A percentile compares a stretch with the other conserved stretches of the same genome.
These are phyloP conservation scores for Lophiostoma macrostomum DNA, from an alignment of 495 filamentous ascomycete species.

Conservation along the genomic window DNA sequence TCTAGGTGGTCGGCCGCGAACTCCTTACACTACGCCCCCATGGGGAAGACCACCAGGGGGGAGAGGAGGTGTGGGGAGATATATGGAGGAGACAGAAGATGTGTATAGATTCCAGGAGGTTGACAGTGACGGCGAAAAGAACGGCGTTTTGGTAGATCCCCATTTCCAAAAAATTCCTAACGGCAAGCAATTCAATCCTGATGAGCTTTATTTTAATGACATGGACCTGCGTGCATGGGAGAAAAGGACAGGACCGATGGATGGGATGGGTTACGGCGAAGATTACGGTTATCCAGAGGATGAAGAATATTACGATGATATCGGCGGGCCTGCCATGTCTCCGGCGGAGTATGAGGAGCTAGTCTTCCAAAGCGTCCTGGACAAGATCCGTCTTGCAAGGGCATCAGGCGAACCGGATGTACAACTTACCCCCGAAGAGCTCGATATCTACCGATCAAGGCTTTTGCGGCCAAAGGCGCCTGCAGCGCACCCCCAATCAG, in stretches of 20 bases:
- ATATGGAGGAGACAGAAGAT: constrained; percentile 50
- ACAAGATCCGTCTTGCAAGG: constrained; percentile 31
- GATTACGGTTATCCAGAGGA: constrained; percentile 30
- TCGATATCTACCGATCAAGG: constrained; percentile 23
- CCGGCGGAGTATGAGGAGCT: constrained; percentile 22
- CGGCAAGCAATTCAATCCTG: constrained; percentile 25
- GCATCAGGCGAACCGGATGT: constrained; percentile 28
- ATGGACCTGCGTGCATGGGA: constrained; percentile 36
- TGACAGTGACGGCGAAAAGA: constrained; percentile 30
- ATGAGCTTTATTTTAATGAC: constrained; percentile 35
- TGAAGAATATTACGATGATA: constrained; percentile 27
- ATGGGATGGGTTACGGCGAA: constrained; percentile 28
- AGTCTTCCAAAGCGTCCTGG: constrained; percentile 26
- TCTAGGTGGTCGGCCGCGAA: constrained; percentile 99
- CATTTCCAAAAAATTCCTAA: constrained; percentile 18
- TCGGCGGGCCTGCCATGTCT: constrained; percentile 7
- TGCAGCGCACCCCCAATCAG: constrained; percentile 27
- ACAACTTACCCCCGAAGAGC: constrained; percentile 25
- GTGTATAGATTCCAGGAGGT: constrained; percentile 34
- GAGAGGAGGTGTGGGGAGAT: constrained; percentile 54
- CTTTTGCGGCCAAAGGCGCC: constrained; percentile 18
- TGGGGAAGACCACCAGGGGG: constrained; percentile 98
- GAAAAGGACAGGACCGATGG: constrained; percentile 12
- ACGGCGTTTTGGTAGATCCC: constrained; percentile 28
- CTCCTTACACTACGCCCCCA: constrained; percentile 91